A percentile compares a stretch with the other conserved stretches of the same genome.
Evolutionary conservation across 2,329 filamentous ascomycete genomes (phyloP).

Genomic region (Fusarium vanettenii): DNA sequence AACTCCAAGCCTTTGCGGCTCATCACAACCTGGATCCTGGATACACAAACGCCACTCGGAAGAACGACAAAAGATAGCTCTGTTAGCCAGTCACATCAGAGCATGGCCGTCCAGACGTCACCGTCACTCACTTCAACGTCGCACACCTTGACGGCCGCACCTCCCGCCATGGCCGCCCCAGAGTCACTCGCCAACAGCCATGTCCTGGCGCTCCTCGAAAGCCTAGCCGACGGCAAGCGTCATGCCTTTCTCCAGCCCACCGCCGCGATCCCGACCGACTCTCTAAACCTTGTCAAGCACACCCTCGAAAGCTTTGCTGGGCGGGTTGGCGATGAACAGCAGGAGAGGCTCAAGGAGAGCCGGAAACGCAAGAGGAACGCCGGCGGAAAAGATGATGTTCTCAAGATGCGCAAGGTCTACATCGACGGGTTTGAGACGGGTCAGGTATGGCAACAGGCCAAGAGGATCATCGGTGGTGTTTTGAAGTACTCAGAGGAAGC

Average conservation of each 20-base stretch:
- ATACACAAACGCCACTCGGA: background rate
- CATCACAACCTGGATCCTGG: background rate
- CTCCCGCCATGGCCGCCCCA: conserved; percentile 56
- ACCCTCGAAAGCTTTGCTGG: conserved; percentile 83
- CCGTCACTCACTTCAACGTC: conserved; percentile 74
- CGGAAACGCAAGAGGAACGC: conserved; percentile 81
- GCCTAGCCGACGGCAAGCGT: conserved; percentile 69
- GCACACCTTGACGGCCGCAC: conserved; percentile 68
- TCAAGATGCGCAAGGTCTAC: conserved; percentile 87
- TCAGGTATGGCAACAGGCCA: conserved; percentile 95
- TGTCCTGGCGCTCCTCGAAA: conserved; percentile 65
- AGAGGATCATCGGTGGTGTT: conserved; percentile 76
- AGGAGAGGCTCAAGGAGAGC: conserved; percentile 74
- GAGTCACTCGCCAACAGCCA: conserved; percentile 51
- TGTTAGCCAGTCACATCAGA: conserved; percentile 33
- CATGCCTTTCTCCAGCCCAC: conserved; percentile 83
- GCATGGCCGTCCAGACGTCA: conserved; percentile 57
- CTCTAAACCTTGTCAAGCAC: conserved; percentile 80
- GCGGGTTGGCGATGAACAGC: conserved; percentile 79
- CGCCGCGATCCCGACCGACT: conserved; percentile 72
- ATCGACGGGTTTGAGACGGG: conserved; percentile 86
- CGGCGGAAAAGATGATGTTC: conserved; percentile 60
- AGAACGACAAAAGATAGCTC: conserved; percentile 4
- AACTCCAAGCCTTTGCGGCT: conserved; percentile 20
- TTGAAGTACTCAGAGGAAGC: conserved; percentile 60